Conservation (phyloP, 2,329 filamentous ascomycete genomes). For the Paecilomyces formosus region DNA sequence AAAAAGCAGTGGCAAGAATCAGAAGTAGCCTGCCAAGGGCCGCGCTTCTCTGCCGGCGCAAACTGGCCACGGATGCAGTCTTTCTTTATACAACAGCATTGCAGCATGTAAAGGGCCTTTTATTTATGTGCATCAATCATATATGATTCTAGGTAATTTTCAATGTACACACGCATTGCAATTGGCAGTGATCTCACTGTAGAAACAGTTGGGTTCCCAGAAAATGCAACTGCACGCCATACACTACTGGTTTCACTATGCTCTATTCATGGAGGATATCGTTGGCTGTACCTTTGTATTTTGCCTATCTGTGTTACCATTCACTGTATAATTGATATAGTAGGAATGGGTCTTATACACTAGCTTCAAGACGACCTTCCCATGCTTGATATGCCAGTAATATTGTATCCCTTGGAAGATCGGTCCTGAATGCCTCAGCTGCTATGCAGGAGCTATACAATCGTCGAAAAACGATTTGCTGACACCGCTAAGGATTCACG, state of each 20-base stretch:
- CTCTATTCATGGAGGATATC: not conserved
- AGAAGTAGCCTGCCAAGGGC: conserved; percentile 1
- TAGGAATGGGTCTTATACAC: not conserved
- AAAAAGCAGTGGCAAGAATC: conserved; percentile 18
- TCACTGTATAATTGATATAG: not conserved
- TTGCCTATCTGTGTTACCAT: not conserved
- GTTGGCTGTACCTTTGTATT: not conserved
- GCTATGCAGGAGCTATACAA: not conserved
- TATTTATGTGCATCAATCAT: not conserved
- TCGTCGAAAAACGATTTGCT: not conserved
- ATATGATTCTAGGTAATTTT: not conserved
- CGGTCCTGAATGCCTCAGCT: not conserved
- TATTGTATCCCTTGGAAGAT: not conserved
- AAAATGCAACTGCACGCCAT: not conserved
- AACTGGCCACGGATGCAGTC: not conserved
- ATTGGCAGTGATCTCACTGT: not conserved
- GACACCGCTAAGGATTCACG: not conserved
- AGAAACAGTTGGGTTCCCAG: not conserved
- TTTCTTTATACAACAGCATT: not conserved
- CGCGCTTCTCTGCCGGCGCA: not conserved
- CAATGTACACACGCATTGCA: not conserved
- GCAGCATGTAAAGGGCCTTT: not conserved
- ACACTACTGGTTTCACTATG: not conserved
- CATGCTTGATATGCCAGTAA: not conserved
- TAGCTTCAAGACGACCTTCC: not conserved